Conservation (phyloP, 306 rosid species). For the Amphicarpaea edgeworthii region DNA sequence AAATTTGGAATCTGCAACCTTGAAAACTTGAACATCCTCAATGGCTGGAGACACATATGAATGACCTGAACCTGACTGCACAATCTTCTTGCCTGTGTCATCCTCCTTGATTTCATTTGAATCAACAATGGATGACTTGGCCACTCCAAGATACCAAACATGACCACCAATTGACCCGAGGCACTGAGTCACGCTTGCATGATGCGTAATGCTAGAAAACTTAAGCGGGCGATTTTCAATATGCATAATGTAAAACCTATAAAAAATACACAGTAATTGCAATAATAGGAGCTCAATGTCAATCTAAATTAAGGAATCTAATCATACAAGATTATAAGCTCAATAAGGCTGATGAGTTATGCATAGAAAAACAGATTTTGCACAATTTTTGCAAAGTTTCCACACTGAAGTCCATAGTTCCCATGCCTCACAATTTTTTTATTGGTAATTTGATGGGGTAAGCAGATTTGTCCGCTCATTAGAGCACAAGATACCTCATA, state of each 20-base stretch:
- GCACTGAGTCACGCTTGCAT: constrained; percentile 88
- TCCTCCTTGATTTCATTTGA: constrained; percentile 47
- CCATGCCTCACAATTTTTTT: neutral
- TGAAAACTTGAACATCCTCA: constrained; percentile 70
- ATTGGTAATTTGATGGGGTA: neutral
- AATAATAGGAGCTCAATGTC: constrained; percentile 13
- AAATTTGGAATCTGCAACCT: constrained; percentile 74
- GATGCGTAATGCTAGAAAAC: constrained; percentile 78
- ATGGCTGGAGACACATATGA: constrained; percentile 67
- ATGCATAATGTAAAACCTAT: constrained; percentile 82
- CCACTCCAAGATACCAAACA: constrained; percentile 88
- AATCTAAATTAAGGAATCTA: constrained; percentile 27
- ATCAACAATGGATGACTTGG: constrained; percentile 74
- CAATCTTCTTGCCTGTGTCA: constrained; percentile 43
- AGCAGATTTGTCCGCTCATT: neutral
- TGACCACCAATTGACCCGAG: constrained; percentile 83
- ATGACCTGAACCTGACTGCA: constrained; percentile 64
- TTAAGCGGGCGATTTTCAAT: constrained; percentile 58
- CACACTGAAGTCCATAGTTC: constrained; percentile 18
- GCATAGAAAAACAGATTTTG: constrained; percentile 8
- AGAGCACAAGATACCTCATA: neutral
- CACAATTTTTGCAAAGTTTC: constrained; percentile 18
- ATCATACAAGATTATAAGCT: neutral
- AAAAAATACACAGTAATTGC: neutral
- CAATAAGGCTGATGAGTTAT: neutral